Evolutionary conservation across 768 basidiomycete genomes (phyloP).

Genomic region (Multifurca ochricompacta): DNA sequence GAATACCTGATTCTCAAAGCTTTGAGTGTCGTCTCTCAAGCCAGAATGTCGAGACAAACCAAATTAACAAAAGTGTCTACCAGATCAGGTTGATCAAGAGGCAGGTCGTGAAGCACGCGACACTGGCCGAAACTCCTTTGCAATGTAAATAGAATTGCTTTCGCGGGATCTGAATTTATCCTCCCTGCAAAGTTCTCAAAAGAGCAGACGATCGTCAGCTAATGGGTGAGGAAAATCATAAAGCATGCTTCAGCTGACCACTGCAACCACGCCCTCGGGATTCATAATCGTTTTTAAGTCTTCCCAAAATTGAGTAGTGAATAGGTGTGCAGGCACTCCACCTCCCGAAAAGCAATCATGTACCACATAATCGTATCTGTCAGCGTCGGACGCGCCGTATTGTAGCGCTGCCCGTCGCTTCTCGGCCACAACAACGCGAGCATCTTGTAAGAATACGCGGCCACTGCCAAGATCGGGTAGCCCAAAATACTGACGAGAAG

Average conservation of each 20-base stretch:
- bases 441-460: constrained; percentile 71
- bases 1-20: constrained; percentile 49
- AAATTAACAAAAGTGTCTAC: constrained; percentile 60
- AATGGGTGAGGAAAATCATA: background rate
- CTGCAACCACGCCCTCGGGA: constrained; percentile 67
- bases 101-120: constrained; percentile 72
- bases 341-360: constrained; percentile 97
- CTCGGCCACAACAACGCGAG: constrained; percentile 33
- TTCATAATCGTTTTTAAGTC: constrained; percentile 57
- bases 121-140: constrained; percentile 67
- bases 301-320: constrained; percentile 77
- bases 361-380: constrained; percentile 61
- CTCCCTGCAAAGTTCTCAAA: constrained; percentile 79
- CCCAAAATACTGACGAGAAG: constrained; percentile 72
- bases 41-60: constrained; percentile 35
- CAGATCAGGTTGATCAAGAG: constrained; percentile 39
- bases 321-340: constrained; percentile 78
- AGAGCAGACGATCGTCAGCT: background rate
- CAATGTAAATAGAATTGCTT: constrained; percentile 63
- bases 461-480: constrained; percentile 55
- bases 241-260: constrained; percentile 44
- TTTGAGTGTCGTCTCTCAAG: background rate
- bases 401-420: constrained; percentile 24
- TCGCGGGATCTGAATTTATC: constrained; percentile 51
- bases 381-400: constrained; percentile 22